These are phyloP conservation scores for Crithidia brevicula DNA, from an alignment of 208 protist genomes.

Conservation along the genomic window DNA sequence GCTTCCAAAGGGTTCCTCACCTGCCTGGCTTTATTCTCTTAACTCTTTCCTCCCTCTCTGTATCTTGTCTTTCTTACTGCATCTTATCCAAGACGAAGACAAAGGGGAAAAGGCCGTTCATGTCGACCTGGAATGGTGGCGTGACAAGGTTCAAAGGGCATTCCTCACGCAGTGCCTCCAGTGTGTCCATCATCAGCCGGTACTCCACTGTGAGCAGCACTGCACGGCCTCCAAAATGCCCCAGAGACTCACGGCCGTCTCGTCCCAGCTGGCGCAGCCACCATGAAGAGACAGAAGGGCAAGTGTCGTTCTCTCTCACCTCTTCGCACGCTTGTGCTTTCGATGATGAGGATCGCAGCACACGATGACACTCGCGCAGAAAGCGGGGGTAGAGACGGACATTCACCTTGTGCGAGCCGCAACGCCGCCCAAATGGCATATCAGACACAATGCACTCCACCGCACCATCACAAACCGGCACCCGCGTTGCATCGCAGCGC, in stretches of 20 bases:
- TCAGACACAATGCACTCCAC: slow-evolving; percentile 70
- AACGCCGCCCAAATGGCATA: slow-evolving; percentile 70
- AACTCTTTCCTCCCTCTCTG: too few species aligned
- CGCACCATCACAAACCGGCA: slow-evolving; percentile 39
- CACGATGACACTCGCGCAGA: slow-evolving; percentile 50
- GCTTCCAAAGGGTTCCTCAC: too few species aligned
- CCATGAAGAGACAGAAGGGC: too few species aligned
- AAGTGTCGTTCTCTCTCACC: too few species aligned
- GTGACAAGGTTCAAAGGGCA: slow-evolving; percentile 41
- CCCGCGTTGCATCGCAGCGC: slow-evolving; percentile 37
- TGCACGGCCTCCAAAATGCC: slow-evolving; percentile 38
- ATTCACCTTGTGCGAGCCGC: slow-evolving; percentile 60
- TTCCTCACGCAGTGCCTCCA: slow-evolving; percentile 23
- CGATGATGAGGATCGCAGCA: slow-evolving; percentile 22
- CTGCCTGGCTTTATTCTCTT: too few species aligned
- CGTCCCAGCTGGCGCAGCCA: too few species aligned
- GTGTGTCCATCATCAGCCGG: slow-evolving; percentile 35
- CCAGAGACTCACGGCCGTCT: too few species aligned
- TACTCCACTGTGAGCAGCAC: slow-evolving; percentile 64
- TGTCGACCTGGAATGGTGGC: slow-evolving; percentile 45
- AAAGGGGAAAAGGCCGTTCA: slow-evolving; percentile 57
- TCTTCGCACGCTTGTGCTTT: not conserved
- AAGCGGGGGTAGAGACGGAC: slow-evolving; percentile 48
- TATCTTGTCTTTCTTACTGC: not conserved
- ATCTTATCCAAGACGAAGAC: slow-evolving; percentile 63